Base-by-base conservation (phyloP, 768 basidiomycete genomes). In the Serendipita sp. region DNA sequence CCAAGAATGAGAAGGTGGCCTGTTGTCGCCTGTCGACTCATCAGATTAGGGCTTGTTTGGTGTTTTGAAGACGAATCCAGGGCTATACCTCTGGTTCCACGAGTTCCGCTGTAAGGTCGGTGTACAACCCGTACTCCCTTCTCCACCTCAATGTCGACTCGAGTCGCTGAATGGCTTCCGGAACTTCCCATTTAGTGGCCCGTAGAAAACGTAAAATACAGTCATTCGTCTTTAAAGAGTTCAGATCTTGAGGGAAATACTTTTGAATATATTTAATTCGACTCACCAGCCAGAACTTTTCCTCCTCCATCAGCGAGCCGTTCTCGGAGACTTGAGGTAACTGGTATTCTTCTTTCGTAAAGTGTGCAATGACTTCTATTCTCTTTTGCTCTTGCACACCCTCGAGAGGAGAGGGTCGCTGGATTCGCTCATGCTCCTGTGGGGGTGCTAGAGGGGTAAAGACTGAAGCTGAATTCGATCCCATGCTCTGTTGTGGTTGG, bases 1-100 rank as follows among this genome's bases (percentile, higher is more conserved):
- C 91, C 92, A 68, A 86, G 88, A 16, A 85, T 67, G 60, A 92
- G 76, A 71, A 84, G 79, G 74, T 95, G 93, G 36, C 92, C 92
- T 2, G 91, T 93, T 54, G 86, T 74, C 1, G 83, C 85, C 86
- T 88, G 47, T 63, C 64, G 35, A 5, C 8, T 16, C 16, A 10
- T 28, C 16, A 16, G n/a, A 30, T 41, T 41, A 10, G 8, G 30
- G 3, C 32, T n/a, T n/a, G n/a, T n/a, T 2, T 3, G 41, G 11
- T 18, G 23, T 74, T 36, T 16, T 32, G 48, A 45, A 32, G 38
- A 46, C 7, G 38, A 11, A 41, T 51, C 10, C n/a, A 15, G 45
- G 63, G 56, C 78, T 38, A n/a, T 63, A 85, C 88, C 75, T 94
- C 91, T 15, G 84, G 83, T 68, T 88, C 85, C 67, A 94, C 83